These are phyloP conservation scores for Akanthomyces muscarius DNA, from an alignment of 2,329 filamentous ascomycete genomes.

Conservation along the genomic window DNA sequence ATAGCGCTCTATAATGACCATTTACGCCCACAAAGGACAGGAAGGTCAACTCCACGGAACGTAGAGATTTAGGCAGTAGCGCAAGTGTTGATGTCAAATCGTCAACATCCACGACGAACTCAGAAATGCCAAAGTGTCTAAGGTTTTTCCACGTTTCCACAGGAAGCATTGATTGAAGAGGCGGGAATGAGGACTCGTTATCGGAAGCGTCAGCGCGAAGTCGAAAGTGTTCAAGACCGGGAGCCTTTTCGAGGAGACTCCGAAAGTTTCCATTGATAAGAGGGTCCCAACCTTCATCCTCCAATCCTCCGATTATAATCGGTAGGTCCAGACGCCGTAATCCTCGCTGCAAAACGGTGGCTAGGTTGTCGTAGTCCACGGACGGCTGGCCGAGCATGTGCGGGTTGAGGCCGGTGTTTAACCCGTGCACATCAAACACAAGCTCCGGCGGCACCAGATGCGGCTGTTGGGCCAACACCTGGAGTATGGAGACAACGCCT, in stretches of 20 bases:
- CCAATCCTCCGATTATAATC: slow-evolving; percentile 15
- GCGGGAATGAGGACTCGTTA: too few species aligned
- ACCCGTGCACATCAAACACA: slow-evolving; percentile 26
- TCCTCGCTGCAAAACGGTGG: slow-evolving; percentile 19
- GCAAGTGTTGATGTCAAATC: slow-evolving; percentile 26
- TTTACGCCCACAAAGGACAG: slow-evolving; percentile 19
- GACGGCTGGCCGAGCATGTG: slow-evolving; percentile 25
- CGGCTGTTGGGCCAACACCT: background rate
- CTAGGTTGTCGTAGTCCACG: background rate
- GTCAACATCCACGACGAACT: slow-evolving; percentile 23
- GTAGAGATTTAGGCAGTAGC: slow-evolving; percentile 23
- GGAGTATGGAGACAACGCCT: background rate
- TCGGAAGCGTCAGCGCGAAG: background rate
- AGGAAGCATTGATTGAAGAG: slow-evolving; percentile 26
- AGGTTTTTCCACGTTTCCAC: slow-evolving; percentile 24
- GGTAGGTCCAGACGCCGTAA: slow-evolving; percentile 27
- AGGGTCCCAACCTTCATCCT: background rate
- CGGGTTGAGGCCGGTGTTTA: slow-evolving; percentile 27
- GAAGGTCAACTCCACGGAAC: slow-evolving; percentile 28
- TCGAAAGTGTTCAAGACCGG: slow-evolving; percentile 9
- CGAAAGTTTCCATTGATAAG: background rate
- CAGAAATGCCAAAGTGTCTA: slow-evolving; percentile 26
- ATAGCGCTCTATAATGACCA: background rate
- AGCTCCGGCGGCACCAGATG: slow-evolving; percentile 29
- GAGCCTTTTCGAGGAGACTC: background rate